These are phyloP conservation scores for Fusarium sp. DNA, from an alignment of 2,329 filamentous ascomycete genomes.

Conservation along the genomic window DNA sequence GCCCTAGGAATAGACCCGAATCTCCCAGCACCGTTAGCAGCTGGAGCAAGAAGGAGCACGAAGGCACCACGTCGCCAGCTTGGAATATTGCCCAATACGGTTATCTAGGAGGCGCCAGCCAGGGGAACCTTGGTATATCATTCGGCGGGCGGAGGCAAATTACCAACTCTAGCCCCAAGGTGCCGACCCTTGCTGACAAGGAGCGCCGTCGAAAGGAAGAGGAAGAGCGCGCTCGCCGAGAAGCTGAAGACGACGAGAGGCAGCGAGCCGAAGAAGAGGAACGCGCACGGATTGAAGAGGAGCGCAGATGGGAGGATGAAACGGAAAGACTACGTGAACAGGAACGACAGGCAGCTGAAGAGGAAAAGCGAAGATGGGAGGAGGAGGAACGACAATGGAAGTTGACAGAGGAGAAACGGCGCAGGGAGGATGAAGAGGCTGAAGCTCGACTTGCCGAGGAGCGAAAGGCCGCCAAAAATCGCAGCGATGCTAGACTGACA, in stretches of 20 bases:
- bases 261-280: constrained; percentile 71
- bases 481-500: constrained; percentile 75
- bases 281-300: constrained; percentile 69
- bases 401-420: constrained; percentile 76
- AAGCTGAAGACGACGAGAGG: constrained; percentile 64
- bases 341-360: constrained; percentile 69
- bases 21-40: constrained; percentile 75
- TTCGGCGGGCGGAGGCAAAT: constrained; percentile 95
- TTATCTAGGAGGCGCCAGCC: constrained; percentile 96
- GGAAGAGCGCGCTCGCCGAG: constrained; percentile 67
- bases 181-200: constrained; percentile 87
- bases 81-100: constrained; percentile 99
- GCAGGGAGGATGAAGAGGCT: constrained; percentile 77
- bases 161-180: constrained; percentile 80
- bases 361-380: constrained; percentile 79
- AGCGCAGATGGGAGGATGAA: constrained; percentile 74
- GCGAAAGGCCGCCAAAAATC: constrained; percentile 68
- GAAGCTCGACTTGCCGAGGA: constrained; percentile 75
- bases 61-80: constrained; percentile 83
- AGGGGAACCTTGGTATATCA: constrained; percentile 92
- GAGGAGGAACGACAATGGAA: constrained; percentile 83
- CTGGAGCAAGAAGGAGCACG: constrained; percentile 89
- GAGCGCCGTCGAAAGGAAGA: constrained; percentile 73
- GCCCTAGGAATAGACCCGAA: constrained; percentile 63
- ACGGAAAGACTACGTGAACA: constrained; percentile 67